These are phyloP conservation scores for Colletotrichum sansevieriae DNA, from an alignment of 2,329 filamentous ascomycete genomes.

Conservation along the genomic window DNA sequence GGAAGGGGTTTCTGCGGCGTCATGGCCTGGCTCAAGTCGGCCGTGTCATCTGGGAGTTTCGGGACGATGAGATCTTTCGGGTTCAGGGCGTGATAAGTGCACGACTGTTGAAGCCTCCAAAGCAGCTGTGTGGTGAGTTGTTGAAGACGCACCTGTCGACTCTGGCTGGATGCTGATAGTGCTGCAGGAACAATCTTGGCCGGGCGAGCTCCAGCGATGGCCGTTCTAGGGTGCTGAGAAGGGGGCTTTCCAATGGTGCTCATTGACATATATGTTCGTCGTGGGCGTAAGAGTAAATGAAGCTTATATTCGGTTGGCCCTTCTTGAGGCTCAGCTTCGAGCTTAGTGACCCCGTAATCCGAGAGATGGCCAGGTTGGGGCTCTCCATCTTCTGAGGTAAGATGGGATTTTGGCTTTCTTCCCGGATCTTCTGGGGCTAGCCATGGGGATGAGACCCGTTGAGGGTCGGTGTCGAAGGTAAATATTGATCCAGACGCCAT, in stretches of 20 bases:
- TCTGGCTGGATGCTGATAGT: slow-evolving; percentile 68
- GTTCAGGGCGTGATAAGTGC: slow-evolving; percentile 87
- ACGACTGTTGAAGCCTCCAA: slow-evolving; percentile 96
- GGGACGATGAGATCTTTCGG: slow-evolving; percentile 82
- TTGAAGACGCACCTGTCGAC: slow-evolving; percentile 85
- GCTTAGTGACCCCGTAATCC: slow-evolving; percentile 77
- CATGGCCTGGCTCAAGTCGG: slow-evolving; percentile 60
- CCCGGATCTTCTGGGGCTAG: slow-evolving; percentile 67
- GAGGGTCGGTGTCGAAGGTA: slow-evolving; percentile 90
- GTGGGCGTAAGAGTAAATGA: slow-evolving; percentile 84
- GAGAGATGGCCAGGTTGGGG: slow-evolving; percentile 60
- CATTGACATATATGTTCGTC: slow-evolving; percentile 79
- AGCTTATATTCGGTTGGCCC: slow-evolving; percentile 98
- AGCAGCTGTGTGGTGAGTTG: slow-evolving; percentile 95
- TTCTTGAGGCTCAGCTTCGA: slow-evolving; percentile 92
- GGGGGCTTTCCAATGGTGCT: slow-evolving; percentile 66
- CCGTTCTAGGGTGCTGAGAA: slow-evolving; percentile 43
- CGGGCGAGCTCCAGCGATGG: slow-evolving; percentile 45
- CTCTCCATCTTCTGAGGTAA: slow-evolving; percentile 44
- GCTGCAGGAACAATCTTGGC: slow-evolving; percentile 27
- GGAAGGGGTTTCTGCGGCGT: slow-evolving; percentile 73
- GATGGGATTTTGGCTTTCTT: slow-evolving; percentile 46
- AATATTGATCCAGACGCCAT: slow-evolving; percentile 98
- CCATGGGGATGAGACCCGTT: slow-evolving; percentile 93
- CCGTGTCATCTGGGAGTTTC: slow-evolving; percentile 75